A percentile compares a stretch with the other conserved stretches of the same genome.
phyloP scores from a whole-genome alignment of 352 stramenopile species.

The Globisporangium lucens region DNA sequence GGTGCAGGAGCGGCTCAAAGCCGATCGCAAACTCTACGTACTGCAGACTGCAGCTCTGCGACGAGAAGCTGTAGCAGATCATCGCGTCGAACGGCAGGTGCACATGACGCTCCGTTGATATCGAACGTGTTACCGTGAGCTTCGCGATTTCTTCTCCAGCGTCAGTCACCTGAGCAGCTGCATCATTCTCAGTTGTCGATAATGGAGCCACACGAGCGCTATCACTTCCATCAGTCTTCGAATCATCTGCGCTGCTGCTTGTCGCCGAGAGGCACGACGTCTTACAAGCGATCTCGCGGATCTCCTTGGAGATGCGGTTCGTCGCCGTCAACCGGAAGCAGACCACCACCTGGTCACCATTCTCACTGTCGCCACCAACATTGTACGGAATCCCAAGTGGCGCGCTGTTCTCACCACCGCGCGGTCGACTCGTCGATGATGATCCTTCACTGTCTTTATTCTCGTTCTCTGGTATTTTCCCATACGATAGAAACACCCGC shows the following conservation, averaged over 20 bases:
- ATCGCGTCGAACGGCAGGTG: conserved; percentile 74
- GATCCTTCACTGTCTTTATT: conserved; percentile 18
- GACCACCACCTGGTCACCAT: conserved; percentile 29
- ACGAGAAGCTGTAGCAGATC: conserved; percentile 82
- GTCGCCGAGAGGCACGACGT: conserved; percentile 47
- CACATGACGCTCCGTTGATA: conserved; percentile 56
- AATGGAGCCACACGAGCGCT: conserved; percentile 3
- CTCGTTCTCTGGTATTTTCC: conserved; percentile 52
- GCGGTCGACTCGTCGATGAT: conserved; percentile 19
- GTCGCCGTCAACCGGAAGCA: conserved; percentile 66
- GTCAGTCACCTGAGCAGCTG: neutral
- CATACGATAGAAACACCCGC: conserved; percentile 83
- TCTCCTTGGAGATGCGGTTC: conserved; percentile 70
- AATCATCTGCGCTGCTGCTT: conserved; percentile 1
- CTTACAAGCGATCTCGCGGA: conserved; percentile 54
- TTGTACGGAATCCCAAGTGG: conserved; percentile 64
- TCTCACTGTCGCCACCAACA: conserved; percentile 27
- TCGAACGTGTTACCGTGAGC: neutral
- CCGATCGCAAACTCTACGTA: conserved; percentile 88
- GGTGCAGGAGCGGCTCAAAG: conserved; percentile 81
- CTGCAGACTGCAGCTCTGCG: conserved; percentile 38
- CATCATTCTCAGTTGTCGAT: neutral
- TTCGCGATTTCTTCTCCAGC: neutral
- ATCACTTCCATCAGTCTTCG: neutral
- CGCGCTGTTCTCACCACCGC: conserved; percentile 51